Evolutionary conservation across 2,329 filamentous ascomycete species (phyloP).

Genomic region (Basipetospora chlamydospora): DNA sequence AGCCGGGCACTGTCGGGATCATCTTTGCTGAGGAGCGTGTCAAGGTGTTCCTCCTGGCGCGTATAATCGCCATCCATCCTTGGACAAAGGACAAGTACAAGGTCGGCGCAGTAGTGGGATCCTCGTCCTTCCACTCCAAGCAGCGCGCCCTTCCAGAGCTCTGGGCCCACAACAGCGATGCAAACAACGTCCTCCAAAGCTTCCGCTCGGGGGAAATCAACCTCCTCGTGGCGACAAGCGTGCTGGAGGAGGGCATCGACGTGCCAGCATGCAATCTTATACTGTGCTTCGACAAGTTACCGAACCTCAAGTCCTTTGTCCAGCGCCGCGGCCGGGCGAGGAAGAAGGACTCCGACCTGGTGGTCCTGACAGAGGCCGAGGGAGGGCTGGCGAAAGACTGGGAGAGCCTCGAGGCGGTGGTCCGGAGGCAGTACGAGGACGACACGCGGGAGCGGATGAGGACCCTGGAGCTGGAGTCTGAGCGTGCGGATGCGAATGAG

Average conservation of each 20-base stretch:
- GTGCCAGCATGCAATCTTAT: conserved; percentile 49
- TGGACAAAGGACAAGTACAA: conserved; percentile 27
- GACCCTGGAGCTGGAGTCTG: conserved; percentile 26
- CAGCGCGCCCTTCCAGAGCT: conserved; percentile 26
- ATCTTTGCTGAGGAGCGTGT: conserved; percentile 53
- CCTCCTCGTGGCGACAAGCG: conserved; percentile 46
- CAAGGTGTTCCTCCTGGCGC: conserved; percentile 43
- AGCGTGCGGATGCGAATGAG: conserved; percentile 9
- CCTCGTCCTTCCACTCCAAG: conserved; percentile 22
- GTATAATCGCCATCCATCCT: conserved; percentile 41
- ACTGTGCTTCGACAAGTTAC: conserved; percentile 37
- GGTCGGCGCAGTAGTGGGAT: conserved; percentile 41
- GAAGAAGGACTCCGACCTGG: conserved; percentile 33
- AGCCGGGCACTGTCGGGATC: conserved; percentile 32
- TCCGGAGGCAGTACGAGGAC: conserved; percentile 39
- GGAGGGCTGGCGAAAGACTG: conserved; percentile 31
- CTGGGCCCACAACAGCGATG: conserved; percentile 13
- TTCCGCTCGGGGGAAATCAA: conserved; percentile 42
- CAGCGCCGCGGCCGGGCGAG: conserved; percentile 40
- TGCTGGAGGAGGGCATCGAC: conserved; percentile 55
- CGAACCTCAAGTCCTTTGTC: conserved; percentile 41
- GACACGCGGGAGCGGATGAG: conserved; percentile 37
- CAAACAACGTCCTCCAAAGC: conserved; percentile 21
- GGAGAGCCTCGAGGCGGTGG: conserved; percentile 42
- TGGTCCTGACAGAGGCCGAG: conserved; percentile 26